phyloP scores from a whole-genome alignment of 371 early-diverging fungal species.

The Apophysomyces sp. region DNA sequence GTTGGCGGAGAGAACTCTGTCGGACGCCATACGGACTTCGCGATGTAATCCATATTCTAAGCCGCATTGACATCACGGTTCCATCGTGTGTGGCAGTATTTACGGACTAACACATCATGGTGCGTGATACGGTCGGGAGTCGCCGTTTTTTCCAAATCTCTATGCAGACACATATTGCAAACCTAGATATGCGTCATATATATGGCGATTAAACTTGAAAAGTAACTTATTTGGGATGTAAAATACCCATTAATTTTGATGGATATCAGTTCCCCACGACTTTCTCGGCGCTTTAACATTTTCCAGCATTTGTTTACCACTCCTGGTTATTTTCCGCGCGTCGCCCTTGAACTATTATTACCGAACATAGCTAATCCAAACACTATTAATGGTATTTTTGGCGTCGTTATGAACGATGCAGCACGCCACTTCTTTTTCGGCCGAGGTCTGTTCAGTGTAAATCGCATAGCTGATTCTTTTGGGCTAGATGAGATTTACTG shows the following conservation, averaged over 20 bases:
- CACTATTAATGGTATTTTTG: too few relatives aligned
- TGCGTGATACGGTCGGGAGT: neutral
- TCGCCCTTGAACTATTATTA: neutral
- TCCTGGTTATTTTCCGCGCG: neutral
- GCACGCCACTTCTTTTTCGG: neutral
- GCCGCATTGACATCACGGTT: too few relatives aligned
- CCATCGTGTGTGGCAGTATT: constrained; percentile 2
- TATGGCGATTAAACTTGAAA: too few relatives aligned
- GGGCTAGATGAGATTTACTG: neutral
- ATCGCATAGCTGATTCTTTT: neutral
- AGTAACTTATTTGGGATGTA: neutral
- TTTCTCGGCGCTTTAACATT: neutral
- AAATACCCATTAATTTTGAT: constrained; percentile 4
- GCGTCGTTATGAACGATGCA: too few relatives aligned
- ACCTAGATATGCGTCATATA: too few relatives aligned
- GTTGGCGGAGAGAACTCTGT: too few relatives aligned
- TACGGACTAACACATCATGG: constrained; percentile 3
- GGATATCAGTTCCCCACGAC: neutral
- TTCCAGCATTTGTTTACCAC: too few relatives aligned
- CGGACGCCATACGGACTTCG: too few relatives aligned
- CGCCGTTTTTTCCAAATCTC: neutral
- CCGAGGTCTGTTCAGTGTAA: neutral
- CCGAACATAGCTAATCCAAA: neutral
- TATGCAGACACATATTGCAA: too few relatives aligned
- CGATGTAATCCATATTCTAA: too few relatives aligned